Base-by-base conservation (phyloP, 73 alveolate species). In the Effrenium voratum region DNA sequence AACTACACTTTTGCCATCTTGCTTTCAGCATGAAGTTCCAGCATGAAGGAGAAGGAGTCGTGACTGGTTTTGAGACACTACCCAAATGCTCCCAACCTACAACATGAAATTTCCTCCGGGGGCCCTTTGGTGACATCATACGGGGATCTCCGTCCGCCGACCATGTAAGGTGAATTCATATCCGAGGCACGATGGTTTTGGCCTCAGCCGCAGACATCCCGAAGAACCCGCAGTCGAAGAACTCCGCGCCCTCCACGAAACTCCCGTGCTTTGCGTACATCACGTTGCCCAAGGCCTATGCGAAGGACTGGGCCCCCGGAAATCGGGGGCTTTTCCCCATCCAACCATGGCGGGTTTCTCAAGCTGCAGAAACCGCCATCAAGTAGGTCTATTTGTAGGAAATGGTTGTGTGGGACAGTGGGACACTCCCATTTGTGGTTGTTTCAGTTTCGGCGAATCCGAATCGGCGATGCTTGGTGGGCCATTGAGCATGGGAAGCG, bases 181-280 rank as follows among this genome's bases (percentile, higher is more conserved):
- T 12, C 40, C 84, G 44, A 38, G 93, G 4, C 82, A 15, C 98
- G 44, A 93, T 93, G 60, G 98, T 93, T 73, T 93, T 93, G 85
- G 98, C 98, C 91, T 92, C 98, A 2, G 98, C 98, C 6, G 98
- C 98, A 19, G 98, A 92, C 98, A 92, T 92, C 19, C 98, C 98
- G 8, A 92, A 92, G 98, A 92, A 92, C 66, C 90, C 91, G 92
- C 92, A 49, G 92, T 82, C 92, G 52, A 82, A 82, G 75, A 82
- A 49, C 92, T 82, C 92, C 40, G 92, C 92, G n/a, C 92, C 96
- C 92, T 92, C 98, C 49, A 92, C 80, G 59, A 92, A 92, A 47
- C 98, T 81, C 2, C 98, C 98, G 38, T 92, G 98, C 26, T 66
- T 44, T 28, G 98, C 98, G 63, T 92, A 92, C 82, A 76, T 92